Evolutionary conservation across 352 stramenopile genomes (phyloP).

Genomic region (Phytopythium chamaehyphon): DNA sequence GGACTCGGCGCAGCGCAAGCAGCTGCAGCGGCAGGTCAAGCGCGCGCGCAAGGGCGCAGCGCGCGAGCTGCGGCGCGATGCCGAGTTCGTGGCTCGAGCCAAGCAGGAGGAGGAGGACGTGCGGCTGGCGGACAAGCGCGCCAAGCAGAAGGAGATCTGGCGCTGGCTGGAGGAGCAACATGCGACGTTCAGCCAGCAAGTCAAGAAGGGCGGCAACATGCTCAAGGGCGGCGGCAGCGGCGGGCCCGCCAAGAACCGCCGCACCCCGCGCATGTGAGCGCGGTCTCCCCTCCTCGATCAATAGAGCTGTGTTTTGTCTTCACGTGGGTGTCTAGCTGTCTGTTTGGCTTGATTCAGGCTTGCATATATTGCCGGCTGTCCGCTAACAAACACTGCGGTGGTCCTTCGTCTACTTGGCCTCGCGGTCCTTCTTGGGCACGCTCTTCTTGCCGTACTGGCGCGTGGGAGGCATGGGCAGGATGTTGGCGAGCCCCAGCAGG

Average conservation of each 20-base stretch:
- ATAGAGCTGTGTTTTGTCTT: no score
- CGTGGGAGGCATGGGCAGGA: constrained; percentile 80
- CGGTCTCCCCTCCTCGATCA: background rate
- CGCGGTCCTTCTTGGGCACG: constrained; percentile 79
- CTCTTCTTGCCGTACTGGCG: constrained; percentile 85
- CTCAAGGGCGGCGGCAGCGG: constrained; percentile 91
- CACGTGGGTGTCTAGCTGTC: no score
- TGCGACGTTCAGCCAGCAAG: constrained; percentile 97
- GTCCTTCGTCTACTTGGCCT: constrained; percentile 33
- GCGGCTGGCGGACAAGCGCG: constrained; percentile 73
- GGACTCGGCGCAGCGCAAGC: constrained; percentile 84
- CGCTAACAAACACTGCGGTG: no score
- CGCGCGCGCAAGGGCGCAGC: constrained; percentile 94
- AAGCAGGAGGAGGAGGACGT: constrained; percentile 86
- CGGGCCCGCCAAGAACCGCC: constrained; percentile 8
- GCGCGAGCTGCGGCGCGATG: constrained; percentile 93
- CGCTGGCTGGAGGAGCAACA: constrained; percentile 96
- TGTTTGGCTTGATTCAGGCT: no score
- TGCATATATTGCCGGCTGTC: no score
- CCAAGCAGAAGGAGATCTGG: constrained; percentile 94
- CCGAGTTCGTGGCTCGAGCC: constrained; percentile 92
- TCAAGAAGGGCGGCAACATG: constrained; percentile 92
- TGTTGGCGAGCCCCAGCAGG: constrained; percentile 75
- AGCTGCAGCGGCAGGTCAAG: constrained; percentile 95
- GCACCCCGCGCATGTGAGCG: constrained; percentile 5